Base-by-base conservation (phyloP, 352 stramenopile genomes). In the Poterioochromonas sp. region DNA sequence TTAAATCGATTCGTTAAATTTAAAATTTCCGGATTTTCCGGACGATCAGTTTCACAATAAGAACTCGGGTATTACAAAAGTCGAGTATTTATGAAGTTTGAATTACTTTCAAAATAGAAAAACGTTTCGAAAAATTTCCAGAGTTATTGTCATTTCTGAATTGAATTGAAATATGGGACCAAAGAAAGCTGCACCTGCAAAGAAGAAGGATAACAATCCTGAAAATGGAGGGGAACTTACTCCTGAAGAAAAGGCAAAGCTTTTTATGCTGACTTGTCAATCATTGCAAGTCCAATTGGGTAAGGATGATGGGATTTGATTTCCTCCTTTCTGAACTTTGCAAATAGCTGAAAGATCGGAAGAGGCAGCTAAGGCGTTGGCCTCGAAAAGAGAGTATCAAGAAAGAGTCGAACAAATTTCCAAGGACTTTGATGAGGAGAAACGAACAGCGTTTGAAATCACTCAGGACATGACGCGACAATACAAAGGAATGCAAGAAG, bases 401-500 rank as follows among this genome's bases (percentile, higher is more conserved):
- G 86, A 86, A 12, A 86, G 88, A 39, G 87, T 96, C 11, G 76
- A 84, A 35, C 85, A 93, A 54, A 83, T 96, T 43, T 88, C 93
- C 77, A 83, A 84, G 34, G 89, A 92, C 78, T 93, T 95, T 81
- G 88, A 96, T 65, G 82, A 85, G 29, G 90, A 94, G 81, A 85
- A 90, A 11, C 81, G 84, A 84, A 86, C 94, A 76, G 94, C 90
- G 18, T 93, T 93, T 54, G 92, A 93, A 29, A 96, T 98, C 74
- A 96, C 90, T 44, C 85, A 91, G 69, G 91, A 96, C 81, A 97
- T 97, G 92, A 97, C 92, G 65, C 86, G 93, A 11, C 92, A 97
- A 86, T 97, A 97, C 85, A 97, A 97, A 84, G 93, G 90, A 77
- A 97, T 98, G 92, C 91, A 97, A 79, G 90, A 94, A 63, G 88